Base-by-base conservation (phyloP, 1,284 basidiomycete species). In the Gomphus bonarii region DNA sequence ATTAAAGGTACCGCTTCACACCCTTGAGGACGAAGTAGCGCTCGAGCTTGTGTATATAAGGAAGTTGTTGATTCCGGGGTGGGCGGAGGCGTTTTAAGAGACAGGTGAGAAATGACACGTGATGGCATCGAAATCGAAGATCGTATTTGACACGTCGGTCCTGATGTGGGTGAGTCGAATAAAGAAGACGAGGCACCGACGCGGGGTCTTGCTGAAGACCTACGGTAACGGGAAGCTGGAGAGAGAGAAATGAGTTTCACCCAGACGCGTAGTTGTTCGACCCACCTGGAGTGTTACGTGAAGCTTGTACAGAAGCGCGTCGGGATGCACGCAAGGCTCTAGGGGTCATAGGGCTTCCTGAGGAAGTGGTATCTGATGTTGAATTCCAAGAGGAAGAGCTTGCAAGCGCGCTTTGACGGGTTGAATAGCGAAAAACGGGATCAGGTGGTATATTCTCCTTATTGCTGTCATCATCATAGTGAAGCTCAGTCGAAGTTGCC, bases 391-490 rank as follows among this genome's bases (percentile, higher is more conserved):
- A 48, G 30, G 46, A 40, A n/a, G 25, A 33, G 53, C 16, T n/a
- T 25, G 53, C 18, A 38, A 40, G 44, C 22, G 52, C 40, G 52
- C 36, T 40, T 28, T 16, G 7, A 18, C 25, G 54, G 30, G 30
- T 46, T 38, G 28, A 16, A 47, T 42, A 25, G 30, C 46, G 20
- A 20, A 25, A 51, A 30, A 22, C 14, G 18, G 43, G 14, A 31
- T 49, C 36, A 22, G 84, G 84, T n/a, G 84, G 81, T 20, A 86
- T 75, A 63, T 88, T 88, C 66, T 88, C 85, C 72, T 88, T 88
- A 68, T 88, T 88, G 30, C 74, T 58, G 31, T 25, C 72, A 50
- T 80, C 78, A 40, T 75, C 77, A 61, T 83, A 11, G 3, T 54
- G 82, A n/a, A 74, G 58, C 20, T 68, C 60, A 2, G 68, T 69